Base-by-base conservation (phyloP, 2,329 filamentous ascomycete species). In the Dryadomyces sulphureus region DNA sequence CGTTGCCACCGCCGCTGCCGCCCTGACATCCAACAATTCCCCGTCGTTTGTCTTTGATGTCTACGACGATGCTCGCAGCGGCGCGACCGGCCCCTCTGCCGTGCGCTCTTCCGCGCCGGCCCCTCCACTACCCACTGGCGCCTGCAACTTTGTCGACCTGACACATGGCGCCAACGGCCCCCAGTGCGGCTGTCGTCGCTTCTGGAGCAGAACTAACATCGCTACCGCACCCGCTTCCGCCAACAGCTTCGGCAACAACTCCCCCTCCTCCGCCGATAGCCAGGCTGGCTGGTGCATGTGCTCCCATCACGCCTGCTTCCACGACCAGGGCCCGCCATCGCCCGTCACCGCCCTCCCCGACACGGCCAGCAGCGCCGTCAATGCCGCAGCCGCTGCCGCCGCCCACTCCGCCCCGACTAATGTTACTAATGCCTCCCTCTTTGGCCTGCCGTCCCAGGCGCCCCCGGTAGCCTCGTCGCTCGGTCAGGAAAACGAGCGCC, bases 241-340 rank as follows among this genome's bases (percentile, higher is more conserved):
- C 7, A 20, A 25, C 19, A 46, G 45, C 24, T 48, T 48, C 49
- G 54, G 55, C 12, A 57, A 56, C 43, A 49, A 68, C 45, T 19
- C 25, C 17, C 27, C 25, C 40, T 24, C 30, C 20, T 24, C 41
- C 17, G 47, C 45, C 20, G 34, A 39, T 16, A 32, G 32, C 40
- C 66, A 75, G 54, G 54, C 63, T 24, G 62, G 63, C 49, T 75
- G 68, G 65, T 79, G 75, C 60, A 77, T 78, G 74, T 79, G 75
- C 55, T 71, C 70, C 45, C 75, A 79, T 53, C 75, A 79, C 58
- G 75, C 75, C 45, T 79, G 75, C 57, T 79, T 67, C 50, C 75
- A 79, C 50, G 74, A 77, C 56, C 40, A 47, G 9, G 35, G 41
- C 1, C 59, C 47, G 50, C 58, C 41, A 48, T 51, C 43, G 59